Conservation (phyloP, 2,329 filamentous ascomycete genomes). For the Calonectria pseudoturangicola region DNA sequence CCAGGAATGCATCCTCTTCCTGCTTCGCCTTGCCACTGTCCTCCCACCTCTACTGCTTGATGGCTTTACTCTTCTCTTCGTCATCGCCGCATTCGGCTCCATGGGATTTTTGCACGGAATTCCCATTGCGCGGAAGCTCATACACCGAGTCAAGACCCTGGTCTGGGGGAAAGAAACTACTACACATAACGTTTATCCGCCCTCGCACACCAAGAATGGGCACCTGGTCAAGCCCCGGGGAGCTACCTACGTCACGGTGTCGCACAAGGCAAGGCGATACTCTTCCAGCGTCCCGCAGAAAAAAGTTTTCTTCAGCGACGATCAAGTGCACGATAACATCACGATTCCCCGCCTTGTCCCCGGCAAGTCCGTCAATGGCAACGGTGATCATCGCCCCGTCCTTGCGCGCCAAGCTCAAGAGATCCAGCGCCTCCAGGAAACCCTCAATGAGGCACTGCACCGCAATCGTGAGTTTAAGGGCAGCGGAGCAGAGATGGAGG, state of each 20-base stretch:
- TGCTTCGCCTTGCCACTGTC: not conserved
- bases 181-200: slow-evolving; percentile 13
- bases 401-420: not conserved
- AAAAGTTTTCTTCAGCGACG: not conserved
- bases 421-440: not conserved
- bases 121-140: not conserved
- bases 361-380: slow-evolving; percentile 12
- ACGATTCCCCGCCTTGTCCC: not conserved
- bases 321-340: not conserved
- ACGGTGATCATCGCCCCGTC: not conserved
- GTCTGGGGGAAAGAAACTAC: slow-evolving; percentile 10
- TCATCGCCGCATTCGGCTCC: slow-evolving; percentile 21
- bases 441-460: not conserved
- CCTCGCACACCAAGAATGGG: slow-evolving; percentile 17
- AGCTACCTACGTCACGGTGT: slow-evolving; percentile 15
- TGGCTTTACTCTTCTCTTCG: not conserved
- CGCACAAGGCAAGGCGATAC: slow-evolving; percentile 16
- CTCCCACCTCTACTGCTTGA: not conserved
- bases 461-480: not conserved
- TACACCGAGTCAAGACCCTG: slow-evolving; percentile 21
- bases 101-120: slow-evolving; percentile 5
- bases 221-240: slow-evolving; percentile 16
- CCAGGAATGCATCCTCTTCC: slow-evolving; percentile 1
- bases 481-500: not conserved
- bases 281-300: slow-evolving; percentile 15